A percentile compares a stretch with the other conserved stretches of the same genome.
Conservation (phyloP, 148 eudicot species). For the Silene conica region DNA sequence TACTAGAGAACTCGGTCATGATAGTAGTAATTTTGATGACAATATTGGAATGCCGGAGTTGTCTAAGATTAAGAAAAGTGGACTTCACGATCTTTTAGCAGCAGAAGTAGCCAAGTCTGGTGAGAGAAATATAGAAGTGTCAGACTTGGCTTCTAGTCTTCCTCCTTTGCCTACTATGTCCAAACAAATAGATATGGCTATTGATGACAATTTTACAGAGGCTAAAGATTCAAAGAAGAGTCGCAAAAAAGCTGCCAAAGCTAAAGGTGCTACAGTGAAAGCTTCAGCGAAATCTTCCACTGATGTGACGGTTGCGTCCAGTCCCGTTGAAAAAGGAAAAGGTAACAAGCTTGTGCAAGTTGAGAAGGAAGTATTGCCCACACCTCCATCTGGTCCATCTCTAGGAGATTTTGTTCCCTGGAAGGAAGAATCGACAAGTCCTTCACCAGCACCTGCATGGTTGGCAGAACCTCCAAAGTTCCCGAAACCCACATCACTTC, state of each 20-base stretch:
- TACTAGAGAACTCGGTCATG: slow-evolving; percentile 28
- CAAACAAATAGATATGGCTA: slow-evolving; percentile 32
- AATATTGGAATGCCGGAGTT: slow-evolving; percentile 31
- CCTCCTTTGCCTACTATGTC: slow-evolving; percentile 34
- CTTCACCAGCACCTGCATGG: slow-evolving; percentile 82
- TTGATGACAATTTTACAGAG: slow-evolving; percentile 69
- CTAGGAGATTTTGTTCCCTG: slow-evolving; percentile 88
- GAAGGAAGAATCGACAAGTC: slow-evolving; percentile 72
- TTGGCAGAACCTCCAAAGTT: slow-evolving; percentile 68
- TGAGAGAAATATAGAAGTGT: slow-evolving; percentile 35
- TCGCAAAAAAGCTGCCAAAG: slow-evolving; percentile 84
- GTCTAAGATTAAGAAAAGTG: slow-evolving; percentile 58
- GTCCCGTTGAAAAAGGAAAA: slow-evolving; percentile 63
- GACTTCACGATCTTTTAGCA: slow-evolving; percentile 69
- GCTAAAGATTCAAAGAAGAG: slow-evolving; percentile 91
- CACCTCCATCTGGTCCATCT: slow-evolving; percentile 82
- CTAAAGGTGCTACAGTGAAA: slow-evolving; percentile 59
- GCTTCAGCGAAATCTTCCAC: slow-evolving; percentile 30
- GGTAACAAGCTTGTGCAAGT: slow-evolving; percentile 42
- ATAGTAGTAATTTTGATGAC: slow-evolving; percentile 25
- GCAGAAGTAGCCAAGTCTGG: slow-evolving; percentile 46
- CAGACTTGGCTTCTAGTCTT: slow-evolving; percentile 25
- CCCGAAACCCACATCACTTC: slow-evolving; percentile 59
- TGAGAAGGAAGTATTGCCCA: slow-evolving; percentile 69
- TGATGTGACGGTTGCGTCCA: slow-evolving; percentile 46